Evolutionary conservation across 306 rosid genomes (phyloP), one percentile per base, ranked within the genome.

Genomic region (Lathyrus oleraceus): DNA sequence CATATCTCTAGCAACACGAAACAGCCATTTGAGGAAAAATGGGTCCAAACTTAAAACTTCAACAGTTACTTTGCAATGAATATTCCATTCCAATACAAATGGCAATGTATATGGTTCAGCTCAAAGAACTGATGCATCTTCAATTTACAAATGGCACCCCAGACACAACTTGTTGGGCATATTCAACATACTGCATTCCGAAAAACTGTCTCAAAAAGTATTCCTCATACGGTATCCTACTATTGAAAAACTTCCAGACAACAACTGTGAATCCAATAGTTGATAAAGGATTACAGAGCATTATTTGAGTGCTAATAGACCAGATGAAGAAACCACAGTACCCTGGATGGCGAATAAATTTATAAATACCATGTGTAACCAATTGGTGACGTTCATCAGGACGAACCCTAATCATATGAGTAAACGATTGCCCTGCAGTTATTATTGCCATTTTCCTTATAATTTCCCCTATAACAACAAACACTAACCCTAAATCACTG

Each of bases 261-360:
- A 93, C 89, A 43, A 74, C 61, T 10, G 87, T 77, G 78, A 90
- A 93, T 28, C 76, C 91, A 62, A 87, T 13, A 8, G 81, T 81
- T 12, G 96, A 93, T 44, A 93, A 2, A 16, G 98, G 98, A 78
- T 93, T 93, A 75, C 98, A 90, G 8, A 93, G 91, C 98, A 93
- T 93, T 76, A 88, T 75, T 81, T 93, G 98, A 45, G 98, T 88
- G 25, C 94, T 94, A 61, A 93, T 83, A 4, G 97, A 84, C 98
- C 98, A 92, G 56, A 92, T 52, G 62, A 92, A 48, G 82, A 92
- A 92, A 57, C 98, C 96, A 16, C 79, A 76, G 77, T 92, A 92
- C 20, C 98, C 84, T 0, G 98, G 98, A 87, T 92, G 98, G 32
- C 96, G 96, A 7, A 88, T 30, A 62, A 67, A 74, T 43, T 86